A percentile compares a stretch with the other conserved stretches of the same genome.
These are phyloP conservation scores for Massarina eburnea DNA, from an alignment of 2,329 filamentous ascomycete genomes.

Conservation along the genomic window DNA sequence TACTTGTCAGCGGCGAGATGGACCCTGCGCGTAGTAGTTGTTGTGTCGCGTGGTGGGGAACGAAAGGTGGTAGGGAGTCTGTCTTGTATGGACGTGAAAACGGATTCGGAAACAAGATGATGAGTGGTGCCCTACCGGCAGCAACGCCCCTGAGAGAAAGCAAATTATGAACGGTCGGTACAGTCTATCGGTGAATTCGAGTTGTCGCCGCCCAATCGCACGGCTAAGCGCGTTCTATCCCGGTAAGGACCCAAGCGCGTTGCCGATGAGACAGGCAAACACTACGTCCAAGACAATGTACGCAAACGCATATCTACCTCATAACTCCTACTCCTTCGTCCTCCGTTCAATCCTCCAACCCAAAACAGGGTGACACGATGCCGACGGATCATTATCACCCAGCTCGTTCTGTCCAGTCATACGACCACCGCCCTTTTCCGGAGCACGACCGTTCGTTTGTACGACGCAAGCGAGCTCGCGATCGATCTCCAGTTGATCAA, in stretches of 20 bases:
- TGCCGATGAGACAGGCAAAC: slow-evolving; percentile 2
- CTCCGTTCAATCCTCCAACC: neutral
- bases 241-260: neutral
- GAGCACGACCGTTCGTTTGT: neutral
- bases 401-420: neutral
- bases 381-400: neutral
- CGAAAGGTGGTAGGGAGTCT: slow-evolving; percentile 60
- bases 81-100: slow-evolving; percentile 59
- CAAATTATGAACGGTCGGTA: slow-evolving; percentile 43
- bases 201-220: neutral
- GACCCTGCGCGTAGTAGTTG: slow-evolving; percentile 80
- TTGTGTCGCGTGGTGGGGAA: slow-evolving; percentile 85
- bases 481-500: neutral
- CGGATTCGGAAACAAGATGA: slow-evolving; percentile 49
- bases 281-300: neutral
- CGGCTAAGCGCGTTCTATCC: neutral
- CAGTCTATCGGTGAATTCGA: neutral
- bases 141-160: slow-evolving; percentile 37
- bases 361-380: neutral
- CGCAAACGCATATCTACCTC: neutral
- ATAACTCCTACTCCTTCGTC: neutral
- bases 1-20: slow-evolving; percentile 79
- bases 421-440: neutral
- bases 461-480: neutral
- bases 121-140: slow-evolving; percentile 57